Evolutionary conservation across 2,329 filamentous ascomycete species (phyloP).

Genomic region (Cercospora zeae-maydis): DNA sequence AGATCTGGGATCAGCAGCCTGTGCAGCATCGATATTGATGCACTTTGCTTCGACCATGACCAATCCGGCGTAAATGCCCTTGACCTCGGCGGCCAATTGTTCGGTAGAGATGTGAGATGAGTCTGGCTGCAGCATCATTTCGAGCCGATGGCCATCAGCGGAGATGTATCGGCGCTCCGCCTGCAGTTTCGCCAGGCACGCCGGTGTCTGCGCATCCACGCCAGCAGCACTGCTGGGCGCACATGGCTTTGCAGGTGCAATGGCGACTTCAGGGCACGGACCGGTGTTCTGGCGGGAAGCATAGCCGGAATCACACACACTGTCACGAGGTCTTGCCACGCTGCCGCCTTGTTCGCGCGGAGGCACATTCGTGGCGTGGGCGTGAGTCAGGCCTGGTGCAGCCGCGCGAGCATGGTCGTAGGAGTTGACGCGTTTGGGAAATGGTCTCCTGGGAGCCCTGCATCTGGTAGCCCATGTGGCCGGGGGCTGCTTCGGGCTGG

Average conservation of each 20-base stretch:
- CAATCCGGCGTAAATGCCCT: constrained; percentile 76
- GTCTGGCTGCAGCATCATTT: constrained; percentile 27
- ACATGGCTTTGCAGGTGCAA: background rate
- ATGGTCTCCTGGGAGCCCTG: background rate
- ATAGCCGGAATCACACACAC: constrained; percentile 3
- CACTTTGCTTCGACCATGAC: constrained; percentile 86
- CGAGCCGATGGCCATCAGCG: constrained; percentile 14
- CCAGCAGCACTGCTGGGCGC: background rate
- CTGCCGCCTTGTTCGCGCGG: background rate
- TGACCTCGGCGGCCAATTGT: constrained; percentile 76
- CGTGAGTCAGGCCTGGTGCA: background rate
- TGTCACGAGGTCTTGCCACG: background rate
- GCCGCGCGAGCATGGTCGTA: background rate
- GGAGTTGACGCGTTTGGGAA: background rate
- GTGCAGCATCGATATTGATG: constrained; percentile 72
- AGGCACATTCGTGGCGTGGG: background rate
- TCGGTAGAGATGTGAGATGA: constrained; percentile 62
- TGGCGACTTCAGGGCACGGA: background rate
- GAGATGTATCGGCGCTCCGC: constrained; percentile 4
- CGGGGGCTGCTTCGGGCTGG: background rate
- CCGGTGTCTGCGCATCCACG: background rate
- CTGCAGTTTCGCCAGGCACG: background rate
- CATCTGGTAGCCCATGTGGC: background rate
- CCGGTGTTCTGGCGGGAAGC: constrained; percentile 1
- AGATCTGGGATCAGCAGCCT: constrained; percentile 52